Evolutionary conservation across 805 yeast genomes (phyloP).

Genomic region (Sugiyamaella chiloensis): DNA sequence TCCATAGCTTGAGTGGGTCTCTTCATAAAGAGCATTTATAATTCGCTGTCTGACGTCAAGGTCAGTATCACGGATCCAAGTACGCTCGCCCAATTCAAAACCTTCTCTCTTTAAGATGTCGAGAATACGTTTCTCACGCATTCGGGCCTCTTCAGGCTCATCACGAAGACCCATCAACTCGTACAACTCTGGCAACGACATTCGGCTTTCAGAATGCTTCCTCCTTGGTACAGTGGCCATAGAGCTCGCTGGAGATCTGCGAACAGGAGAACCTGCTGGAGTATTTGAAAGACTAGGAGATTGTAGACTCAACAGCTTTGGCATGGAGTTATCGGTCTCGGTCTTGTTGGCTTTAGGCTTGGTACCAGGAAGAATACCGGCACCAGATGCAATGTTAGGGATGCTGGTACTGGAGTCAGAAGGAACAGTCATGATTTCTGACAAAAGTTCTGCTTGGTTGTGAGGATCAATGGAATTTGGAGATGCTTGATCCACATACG

Average conservation of each 20-base stretch:
- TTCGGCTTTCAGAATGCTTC: conserved; percentile 36
- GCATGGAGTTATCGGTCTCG: background rate
- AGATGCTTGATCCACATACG: background rate
- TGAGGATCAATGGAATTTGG: background rate
- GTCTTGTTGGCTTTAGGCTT: background rate
- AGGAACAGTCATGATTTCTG: background rate
- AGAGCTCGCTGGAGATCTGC: conserved; percentile 2
- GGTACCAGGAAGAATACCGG: background rate
- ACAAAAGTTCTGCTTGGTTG: background rate
- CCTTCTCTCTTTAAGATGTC: conserved; percentile 48
- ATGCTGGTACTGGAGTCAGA: too few species aligned
- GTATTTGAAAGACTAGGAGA: background rate
- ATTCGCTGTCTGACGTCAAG: conserved; percentile 48
- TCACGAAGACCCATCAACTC: conserved; percentile 37
- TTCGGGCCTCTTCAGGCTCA: conserved; percentile 36
- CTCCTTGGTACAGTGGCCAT: conserved; percentile 7
- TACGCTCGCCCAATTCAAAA: conserved; percentile 70
- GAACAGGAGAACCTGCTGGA: background rate
- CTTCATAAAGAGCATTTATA: conserved; percentile 46
- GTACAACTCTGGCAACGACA: conserved; percentile 37
- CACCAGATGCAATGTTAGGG: background rate
- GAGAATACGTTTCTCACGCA: conserved; percentile 37
- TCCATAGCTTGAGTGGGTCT: conserved; percentile 49
- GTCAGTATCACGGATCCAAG: conserved; percentile 82
- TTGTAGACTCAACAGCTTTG: too few species aligned